phyloP scores from a whole-genome alignment of 345 rosid genomes.

The Arabis alpina region DNA sequence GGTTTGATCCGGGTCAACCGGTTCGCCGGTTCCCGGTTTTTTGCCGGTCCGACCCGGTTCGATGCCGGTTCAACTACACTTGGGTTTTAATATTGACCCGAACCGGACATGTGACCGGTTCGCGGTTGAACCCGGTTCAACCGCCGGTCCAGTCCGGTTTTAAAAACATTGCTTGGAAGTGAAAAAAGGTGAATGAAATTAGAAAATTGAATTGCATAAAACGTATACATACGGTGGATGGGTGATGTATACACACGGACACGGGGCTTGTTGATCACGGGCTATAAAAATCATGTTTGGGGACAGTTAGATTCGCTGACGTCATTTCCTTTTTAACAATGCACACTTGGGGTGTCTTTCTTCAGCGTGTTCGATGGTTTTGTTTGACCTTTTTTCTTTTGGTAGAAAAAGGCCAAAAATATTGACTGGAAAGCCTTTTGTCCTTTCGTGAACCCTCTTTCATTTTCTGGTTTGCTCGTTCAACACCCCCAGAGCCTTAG shows the following conservation, averaged over 20 bases:
- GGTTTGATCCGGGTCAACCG: no score
- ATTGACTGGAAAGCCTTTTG: constrained; percentile 34
- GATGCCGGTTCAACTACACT: no score
- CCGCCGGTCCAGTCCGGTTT: no score
- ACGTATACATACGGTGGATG: neutral
- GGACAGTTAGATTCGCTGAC: constrained; percentile 37
- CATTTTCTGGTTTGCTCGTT: no score
- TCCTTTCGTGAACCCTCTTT: neutral
- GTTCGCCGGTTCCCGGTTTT: no score
- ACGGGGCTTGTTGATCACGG: constrained; percentile 36
- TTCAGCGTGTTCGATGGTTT: constrained; percentile 35
- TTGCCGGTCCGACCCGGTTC: no score
- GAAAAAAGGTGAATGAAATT: constrained; percentile 13
- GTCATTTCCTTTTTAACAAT: constrained; percentile 31
- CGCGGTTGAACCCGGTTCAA: no score
- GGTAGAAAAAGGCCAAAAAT: constrained; percentile 11
- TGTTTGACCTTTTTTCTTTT: constrained; percentile 14
- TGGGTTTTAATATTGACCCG: no score
- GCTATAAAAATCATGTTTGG: constrained; percentile 8
- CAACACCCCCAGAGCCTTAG: no score
- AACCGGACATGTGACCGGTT: no score
- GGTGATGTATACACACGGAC: neutral
- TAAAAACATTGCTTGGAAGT: no score
- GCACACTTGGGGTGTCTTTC: constrained; percentile 15
- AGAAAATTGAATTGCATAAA: constrained; percentile 15